A percentile compares a stretch with the other conserved stretches of the same genome.
phyloP scores from a whole-genome alignment of 2,329 filamentous ascomycete genomes.

The Cytospora schulzeri region DNA sequence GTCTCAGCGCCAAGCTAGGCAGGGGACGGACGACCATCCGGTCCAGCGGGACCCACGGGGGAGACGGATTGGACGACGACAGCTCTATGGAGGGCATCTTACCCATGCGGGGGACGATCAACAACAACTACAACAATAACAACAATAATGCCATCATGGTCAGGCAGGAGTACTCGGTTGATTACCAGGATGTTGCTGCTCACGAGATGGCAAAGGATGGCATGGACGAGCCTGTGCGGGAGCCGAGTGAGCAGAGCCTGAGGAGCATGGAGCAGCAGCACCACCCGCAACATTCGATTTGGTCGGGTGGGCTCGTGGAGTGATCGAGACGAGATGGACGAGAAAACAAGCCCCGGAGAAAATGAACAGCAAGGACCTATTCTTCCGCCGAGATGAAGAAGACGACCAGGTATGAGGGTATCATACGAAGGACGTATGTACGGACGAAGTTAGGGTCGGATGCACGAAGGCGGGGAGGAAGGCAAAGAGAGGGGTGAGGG shows the following conservation, averaged over 20 bases:
- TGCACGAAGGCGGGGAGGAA: background rate
- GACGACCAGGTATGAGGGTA: background rate
- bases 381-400: background rate
- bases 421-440: background rate
- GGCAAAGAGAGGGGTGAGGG: too few species aligned
- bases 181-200: background rate
- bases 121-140: background rate
- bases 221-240: background rate
- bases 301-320: background rate
- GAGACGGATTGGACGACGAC: background rate
- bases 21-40: conserved; percentile 13
- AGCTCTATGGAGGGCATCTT: conserved; percentile 14
- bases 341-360: background rate
- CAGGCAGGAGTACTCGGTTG: conserved; percentile 15
- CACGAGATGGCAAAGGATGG: background rate
- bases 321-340: background rate
- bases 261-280: background rate
- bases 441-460: background rate
- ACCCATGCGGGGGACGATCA: background rate
- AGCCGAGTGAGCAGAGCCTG: background rate
- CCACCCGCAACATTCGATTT: background rate
- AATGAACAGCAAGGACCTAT: conserved; percentile 1
- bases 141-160: conserved; percentile 7
- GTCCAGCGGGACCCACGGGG: background rate
- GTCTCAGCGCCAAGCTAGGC: conserved; percentile 11